Evolutionary conservation across 2,329 filamentous ascomycete species (phyloP).

Genomic region (Trichoderma gracile): DNA sequence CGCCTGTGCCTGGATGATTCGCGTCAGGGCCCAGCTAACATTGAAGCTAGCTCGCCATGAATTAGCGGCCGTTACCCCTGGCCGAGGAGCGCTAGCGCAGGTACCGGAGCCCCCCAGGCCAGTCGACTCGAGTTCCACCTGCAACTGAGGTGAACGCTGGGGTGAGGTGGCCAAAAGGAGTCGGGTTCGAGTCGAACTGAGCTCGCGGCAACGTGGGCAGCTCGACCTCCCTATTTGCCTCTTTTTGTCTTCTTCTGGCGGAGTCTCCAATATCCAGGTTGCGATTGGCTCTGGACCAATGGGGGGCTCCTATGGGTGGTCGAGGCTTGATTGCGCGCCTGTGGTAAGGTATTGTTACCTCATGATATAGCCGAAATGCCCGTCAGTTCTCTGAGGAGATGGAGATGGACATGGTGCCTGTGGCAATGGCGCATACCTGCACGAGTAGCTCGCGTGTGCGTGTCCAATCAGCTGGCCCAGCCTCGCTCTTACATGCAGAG

Average conservation of each 20-base stretch:
- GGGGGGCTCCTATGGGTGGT: conserved; percentile 8
- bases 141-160: no score
- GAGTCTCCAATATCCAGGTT: not conserved
- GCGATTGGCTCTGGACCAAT: conserved; percentile 1
- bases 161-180: not conserved
- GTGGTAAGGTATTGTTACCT: no score
- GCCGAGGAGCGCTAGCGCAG: conserved; percentile 20
- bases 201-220: conserved; percentile 11
- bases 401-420: not conserved
- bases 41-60: no score
- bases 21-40: conserved; percentile 7
- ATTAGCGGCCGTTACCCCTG: conserved; percentile 15
- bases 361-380: conserved; percentile 12
- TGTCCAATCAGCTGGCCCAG: conserved; percentile 1
- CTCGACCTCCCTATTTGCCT: not conserved
- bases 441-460: not conserved
- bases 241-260: not conserved
- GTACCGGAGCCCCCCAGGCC: not conserved
- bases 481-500: not conserved
- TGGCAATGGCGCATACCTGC: no score
- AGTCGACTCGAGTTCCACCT: no score
- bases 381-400: not conserved
- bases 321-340: not conserved
- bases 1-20: conserved; percentile 1
- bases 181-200: not conserved